Conservation (phyloP, 148 eudicot genomes). For the Vaccinium corymbosum region DNA sequence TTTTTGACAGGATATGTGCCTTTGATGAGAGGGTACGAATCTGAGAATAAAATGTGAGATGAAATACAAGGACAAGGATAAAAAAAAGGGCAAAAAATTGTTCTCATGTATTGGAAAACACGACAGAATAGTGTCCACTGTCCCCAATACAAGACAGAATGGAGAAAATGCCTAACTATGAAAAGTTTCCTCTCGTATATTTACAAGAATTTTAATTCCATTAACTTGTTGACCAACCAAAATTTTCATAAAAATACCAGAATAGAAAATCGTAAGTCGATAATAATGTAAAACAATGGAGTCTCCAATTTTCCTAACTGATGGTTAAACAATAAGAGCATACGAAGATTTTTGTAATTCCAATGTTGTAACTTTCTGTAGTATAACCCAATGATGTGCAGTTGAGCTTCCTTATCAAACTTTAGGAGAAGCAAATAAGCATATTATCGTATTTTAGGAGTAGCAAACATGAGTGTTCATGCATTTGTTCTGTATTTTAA, state of each 20-base stretch:
- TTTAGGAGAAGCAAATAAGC: not conserved
- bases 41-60: constrained; percentile 22
- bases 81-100: not conserved
- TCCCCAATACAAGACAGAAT: not conserved
- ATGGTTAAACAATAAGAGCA: not conserved
- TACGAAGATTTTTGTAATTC: not conserved
- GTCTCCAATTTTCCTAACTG: not conserved
- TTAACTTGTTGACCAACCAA: not conserved
- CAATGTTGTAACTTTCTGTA: not conserved
- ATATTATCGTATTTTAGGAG: not conserved
- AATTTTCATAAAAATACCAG: not conserved
- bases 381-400: not conserved
- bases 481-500: not conserved
- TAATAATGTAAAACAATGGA: not conserved
- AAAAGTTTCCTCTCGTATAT: not conserved
- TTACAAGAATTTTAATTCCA: not conserved
- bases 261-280: not conserved
- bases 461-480: not conserved
- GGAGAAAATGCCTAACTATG: not conserved
- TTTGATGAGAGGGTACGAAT: constrained; percentile 29
- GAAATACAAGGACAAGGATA: not conserved
- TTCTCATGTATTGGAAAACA: not conserved
- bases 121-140: not conserved
- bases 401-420: not conserved
- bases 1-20: constrained; percentile 34